A percentile compares a stretch with the other conserved stretches of the same genome.
phyloP scores from a whole-genome alignment of 1,139 yeast genomes.

The Meyerozyma athensensis region DNA sequence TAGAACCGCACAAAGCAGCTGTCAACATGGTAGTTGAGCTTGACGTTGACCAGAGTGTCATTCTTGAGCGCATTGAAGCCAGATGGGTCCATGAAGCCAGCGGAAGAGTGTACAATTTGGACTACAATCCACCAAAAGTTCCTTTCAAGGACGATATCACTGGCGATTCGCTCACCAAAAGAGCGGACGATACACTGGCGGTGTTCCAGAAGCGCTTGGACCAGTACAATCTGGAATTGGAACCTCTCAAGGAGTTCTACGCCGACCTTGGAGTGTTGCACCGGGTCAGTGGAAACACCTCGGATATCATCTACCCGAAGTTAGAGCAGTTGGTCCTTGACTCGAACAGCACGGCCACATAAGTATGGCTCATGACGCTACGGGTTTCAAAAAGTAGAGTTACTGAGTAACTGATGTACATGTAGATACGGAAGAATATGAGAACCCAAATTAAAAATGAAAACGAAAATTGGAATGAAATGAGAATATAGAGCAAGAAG shows the following conservation, averaged over 20 bases:
- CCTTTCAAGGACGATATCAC: constrained; percentile 83
- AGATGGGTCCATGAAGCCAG: constrained; percentile 82
- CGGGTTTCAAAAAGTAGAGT: too few species aligned
- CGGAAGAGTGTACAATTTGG: constrained; percentile 80
- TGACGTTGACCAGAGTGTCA: constrained; percentile 76
- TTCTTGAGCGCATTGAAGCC: constrained; percentile 75
- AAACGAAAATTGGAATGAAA: too few species aligned
- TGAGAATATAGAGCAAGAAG: too few species aligned
- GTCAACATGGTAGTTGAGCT: constrained; percentile 77
- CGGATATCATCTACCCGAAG: constrained; percentile 80
- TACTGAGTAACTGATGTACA: too few species aligned
- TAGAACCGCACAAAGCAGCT: constrained; percentile 32
- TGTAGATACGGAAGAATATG: too few species aligned
- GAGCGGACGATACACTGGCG: constrained; percentile 74
- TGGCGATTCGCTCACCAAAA: constrained; percentile 75
- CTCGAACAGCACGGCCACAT: constrained; percentile 9
- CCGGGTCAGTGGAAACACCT: constrained; percentile 68
- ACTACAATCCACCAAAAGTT: constrained; percentile 83
- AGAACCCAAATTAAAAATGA: too few species aligned
- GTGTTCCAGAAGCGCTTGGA: constrained; percentile 66
- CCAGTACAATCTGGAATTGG: constrained; percentile 53
- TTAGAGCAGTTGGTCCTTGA: constrained; percentile 38
- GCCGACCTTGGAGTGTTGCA: constrained; percentile 45
- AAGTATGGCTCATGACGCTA: too few species aligned
- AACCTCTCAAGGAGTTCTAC: constrained; percentile 65